phyloP scores from a whole-genome alignment of 441 rosid genomes.

The Isatis lusitanica region DNA sequence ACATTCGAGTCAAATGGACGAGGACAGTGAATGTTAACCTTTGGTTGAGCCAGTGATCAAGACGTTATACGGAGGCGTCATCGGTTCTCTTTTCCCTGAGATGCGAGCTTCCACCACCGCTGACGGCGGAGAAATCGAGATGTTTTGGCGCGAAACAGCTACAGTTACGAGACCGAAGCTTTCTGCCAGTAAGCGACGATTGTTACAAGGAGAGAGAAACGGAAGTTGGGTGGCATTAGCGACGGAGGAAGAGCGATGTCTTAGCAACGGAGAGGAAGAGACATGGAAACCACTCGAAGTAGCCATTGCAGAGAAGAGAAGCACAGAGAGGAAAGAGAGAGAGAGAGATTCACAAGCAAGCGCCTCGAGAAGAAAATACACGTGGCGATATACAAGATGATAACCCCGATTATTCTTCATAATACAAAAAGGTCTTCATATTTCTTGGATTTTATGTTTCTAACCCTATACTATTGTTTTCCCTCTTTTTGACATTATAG shows the following conservation, averaged over 20 bases:
- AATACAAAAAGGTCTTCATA: neutral
- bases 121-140: slow-evolving; percentile 26
- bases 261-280: slow-evolving; percentile 34
- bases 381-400: neutral
- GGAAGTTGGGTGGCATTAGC: slow-evolving; percentile 1
- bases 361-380: neutral
- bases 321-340: neutral
- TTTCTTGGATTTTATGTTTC: too few relatives aligned
- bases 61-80: slow-evolving; percentile 78
- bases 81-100: slow-evolving; percentile 45
- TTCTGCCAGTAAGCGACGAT: slow-evolving; percentile 6
- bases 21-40: slow-evolving; percentile 42
- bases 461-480: neutral
- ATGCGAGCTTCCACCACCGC: slow-evolving; percentile 29
- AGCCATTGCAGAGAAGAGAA: slow-evolving; percentile 45
- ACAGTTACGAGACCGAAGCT: slow-evolving; percentile 27
- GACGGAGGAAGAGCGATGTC: slow-evolving; percentile 22
- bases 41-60: slow-evolving; percentile 89
- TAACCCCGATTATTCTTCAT: neutral
- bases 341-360: neutral
- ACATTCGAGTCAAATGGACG: neutral
- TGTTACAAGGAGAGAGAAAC: slow-evolving; percentile 4
- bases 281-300: slow-evolving; percentile 26
- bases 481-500: neutral
- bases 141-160: slow-evolving; percentile 42